Percentiles rank a stretch among this genome's conserved stretches.
These are phyloP conservation scores for Allium sativum DNA, from an alignment of 106 monocot genomes.

Conservation along the genomic window DNA sequence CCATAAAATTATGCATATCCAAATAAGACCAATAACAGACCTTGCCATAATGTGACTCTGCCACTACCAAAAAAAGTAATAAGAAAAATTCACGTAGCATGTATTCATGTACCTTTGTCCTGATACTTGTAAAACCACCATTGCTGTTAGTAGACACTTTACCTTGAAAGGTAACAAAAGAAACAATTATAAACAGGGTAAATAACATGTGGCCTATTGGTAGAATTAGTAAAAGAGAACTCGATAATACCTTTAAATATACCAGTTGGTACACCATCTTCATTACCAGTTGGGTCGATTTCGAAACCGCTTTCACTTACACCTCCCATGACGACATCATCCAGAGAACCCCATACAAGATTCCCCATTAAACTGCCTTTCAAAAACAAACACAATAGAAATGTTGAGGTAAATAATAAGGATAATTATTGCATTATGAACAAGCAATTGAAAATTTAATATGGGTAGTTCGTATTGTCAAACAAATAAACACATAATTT, in stretches of 20 bases:
- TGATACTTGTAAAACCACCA: conserved; percentile 94
- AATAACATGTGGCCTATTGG: too few relatives aligned
- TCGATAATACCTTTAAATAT: conserved; percentile 74
- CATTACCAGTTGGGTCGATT: conserved; percentile 59
- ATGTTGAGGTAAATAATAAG: too few relatives aligned
- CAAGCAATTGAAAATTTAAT: too few relatives aligned
- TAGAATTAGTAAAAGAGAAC: conserved; percentile 3
- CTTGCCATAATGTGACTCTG: too few relatives aligned
- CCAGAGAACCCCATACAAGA: conserved; percentile 76
- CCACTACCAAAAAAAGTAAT: not conserved
- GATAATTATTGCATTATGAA: too few relatives aligned
- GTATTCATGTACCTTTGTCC: conserved; percentile 61
- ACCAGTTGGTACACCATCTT: conserved; percentile 76
- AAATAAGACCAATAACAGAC: too few relatives aligned
- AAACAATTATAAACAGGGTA: not conserved
- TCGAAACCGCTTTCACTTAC: conserved; percentile 84
- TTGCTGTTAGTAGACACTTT: conserved; percentile 86
- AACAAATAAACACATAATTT: too few relatives aligned
- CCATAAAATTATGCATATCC: too few relatives aligned
- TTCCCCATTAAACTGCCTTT: conserved; percentile 54
- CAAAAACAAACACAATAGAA: too few relatives aligned
- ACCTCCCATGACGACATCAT: conserved; percentile 99
- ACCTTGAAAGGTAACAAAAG: conserved; percentile 28
- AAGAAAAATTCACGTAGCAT: not conserved
- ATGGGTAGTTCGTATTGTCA: too few relatives aligned